phyloP scores from a whole-genome alignment of 1,139 yeast genomes.

The Lizanozyma gosingica region DNA sequence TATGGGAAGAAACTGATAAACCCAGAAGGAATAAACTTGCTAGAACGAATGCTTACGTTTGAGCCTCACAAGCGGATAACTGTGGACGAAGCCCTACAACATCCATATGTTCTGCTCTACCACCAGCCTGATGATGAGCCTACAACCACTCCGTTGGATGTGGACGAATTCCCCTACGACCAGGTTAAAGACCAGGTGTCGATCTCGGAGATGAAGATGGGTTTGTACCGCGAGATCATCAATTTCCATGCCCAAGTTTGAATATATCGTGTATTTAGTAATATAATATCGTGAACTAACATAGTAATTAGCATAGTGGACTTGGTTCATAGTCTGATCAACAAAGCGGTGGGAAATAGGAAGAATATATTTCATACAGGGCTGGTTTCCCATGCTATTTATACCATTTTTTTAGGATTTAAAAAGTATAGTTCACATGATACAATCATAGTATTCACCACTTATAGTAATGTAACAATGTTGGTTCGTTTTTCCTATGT shows the following conservation, averaged over 20 bases:
- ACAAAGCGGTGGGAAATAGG: too few relatives aligned
- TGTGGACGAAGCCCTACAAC: conserved; percentile 81
- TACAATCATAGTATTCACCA: too few relatives aligned
- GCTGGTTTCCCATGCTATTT: too few relatives aligned
- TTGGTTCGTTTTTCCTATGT: too few relatives aligned
- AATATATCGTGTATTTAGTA: neutral
- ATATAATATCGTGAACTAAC: too few relatives aligned
- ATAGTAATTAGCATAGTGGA: too few relatives aligned
- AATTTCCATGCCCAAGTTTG: neutral
- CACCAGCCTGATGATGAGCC: conserved; percentile 97
- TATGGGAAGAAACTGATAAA: conserved; percentile 18
- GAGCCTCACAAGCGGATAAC: conserved; percentile 85
- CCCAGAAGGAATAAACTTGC: conserved; percentile 76
- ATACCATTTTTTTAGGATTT: too few relatives aligned
- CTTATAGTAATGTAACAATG: too few relatives aligned
- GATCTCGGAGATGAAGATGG: neutral
- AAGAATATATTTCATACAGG: too few relatives aligned
- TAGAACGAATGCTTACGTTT: conserved; percentile 74
- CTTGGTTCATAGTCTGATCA: too few relatives aligned
- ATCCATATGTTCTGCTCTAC: conserved; percentile 88
- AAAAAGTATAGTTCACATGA: too few relatives aligned
- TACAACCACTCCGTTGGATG: neutral
- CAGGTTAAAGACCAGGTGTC: neutral
- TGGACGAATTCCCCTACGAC: neutral
- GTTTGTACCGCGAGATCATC: neutral